phyloP scores from a whole-genome alignment of 768 basidiomycete species.

The Suillus subluteus region DNA sequence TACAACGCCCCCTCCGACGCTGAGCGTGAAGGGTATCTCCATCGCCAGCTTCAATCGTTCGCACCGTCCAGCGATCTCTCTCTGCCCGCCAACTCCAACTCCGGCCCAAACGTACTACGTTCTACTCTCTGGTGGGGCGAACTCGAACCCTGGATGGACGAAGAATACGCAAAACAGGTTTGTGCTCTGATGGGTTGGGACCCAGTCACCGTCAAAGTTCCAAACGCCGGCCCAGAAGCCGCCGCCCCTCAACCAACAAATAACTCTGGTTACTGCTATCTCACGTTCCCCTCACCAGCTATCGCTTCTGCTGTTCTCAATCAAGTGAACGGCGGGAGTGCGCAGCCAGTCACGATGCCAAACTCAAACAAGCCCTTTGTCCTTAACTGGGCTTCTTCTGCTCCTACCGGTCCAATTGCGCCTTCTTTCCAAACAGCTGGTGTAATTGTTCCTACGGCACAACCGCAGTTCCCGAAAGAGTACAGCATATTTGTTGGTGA shows the following conservation, averaged over 20 bases:
- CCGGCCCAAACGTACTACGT: slow-evolving; percentile 39
- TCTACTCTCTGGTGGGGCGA: slow-evolving; percentile 85
- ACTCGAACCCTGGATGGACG: slow-evolving; percentile 96
- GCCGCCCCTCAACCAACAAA: slow-evolving; percentile 66
- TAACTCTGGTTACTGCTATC: slow-evolving; percentile 87
- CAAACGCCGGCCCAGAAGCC: slow-evolving; percentile 59
- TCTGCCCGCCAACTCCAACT: slow-evolving; percentile 32
- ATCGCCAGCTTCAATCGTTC: slow-evolving; percentile 23
- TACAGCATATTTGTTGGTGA: slow-evolving; percentile 96
- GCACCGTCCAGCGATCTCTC: slow-evolving; percentile 20
- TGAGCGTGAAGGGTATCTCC: slow-evolving; percentile 23
- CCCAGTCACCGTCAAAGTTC: slow-evolving; percentile 71
- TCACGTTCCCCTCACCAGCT: slow-evolving; percentile 77
- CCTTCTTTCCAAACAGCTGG: slow-evolving; percentile 34
- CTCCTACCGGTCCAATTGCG: slow-evolving; percentile 39
- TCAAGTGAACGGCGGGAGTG: slow-evolving; percentile 58
- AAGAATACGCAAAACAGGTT: slow-evolving; percentile 90
- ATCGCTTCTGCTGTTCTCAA: slow-evolving; percentile 72
- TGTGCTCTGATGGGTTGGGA: slow-evolving; percentile 90
- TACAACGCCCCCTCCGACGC: slow-evolving; percentile 23
- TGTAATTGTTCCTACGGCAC: slow-evolving; percentile 31
- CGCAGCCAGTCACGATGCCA: slow-evolving; percentile 70
- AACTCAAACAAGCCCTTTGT: slow-evolving; percentile 84
- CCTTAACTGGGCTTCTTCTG: slow-evolving; percentile 72
- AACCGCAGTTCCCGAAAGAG: slow-evolving; percentile 76